A percentile compares a stretch with the other conserved stretches of the same genome.
Conservation (phyloP, 1,139 yeast genomes). For the Hansenula sp. region DNA sequence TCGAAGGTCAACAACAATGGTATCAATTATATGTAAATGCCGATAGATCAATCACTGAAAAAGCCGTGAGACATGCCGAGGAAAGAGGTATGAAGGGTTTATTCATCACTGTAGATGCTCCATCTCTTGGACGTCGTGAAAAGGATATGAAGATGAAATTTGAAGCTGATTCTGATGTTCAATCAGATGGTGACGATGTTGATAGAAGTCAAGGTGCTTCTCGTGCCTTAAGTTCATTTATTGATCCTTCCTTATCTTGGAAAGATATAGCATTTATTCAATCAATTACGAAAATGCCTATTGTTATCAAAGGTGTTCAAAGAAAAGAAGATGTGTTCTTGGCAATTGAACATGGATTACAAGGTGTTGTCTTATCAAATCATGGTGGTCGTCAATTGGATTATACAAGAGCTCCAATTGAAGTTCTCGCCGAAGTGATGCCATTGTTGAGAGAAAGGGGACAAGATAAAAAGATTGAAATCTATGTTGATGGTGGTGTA, state of each 20-base stretch:
- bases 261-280: conserved; percentile 39
- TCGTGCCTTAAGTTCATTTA: conserved; percentile 77
- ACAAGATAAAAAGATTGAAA: conserved; percentile 30
- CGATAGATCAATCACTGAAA: conserved; percentile 57
- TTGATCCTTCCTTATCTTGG: conserved; percentile 71
- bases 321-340: conserved; percentile 65
- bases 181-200: conserved; percentile 48
- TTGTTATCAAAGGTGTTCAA: conserved; percentile 62
- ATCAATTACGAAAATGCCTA: conserved; percentile 43
- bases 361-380: conserved; percentile 69
- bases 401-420: conserved; percentile 63
- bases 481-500: conserved; percentile 52
- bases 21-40: conserved; percentile 83
- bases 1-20: conserved; percentile 65
- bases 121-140: conserved; percentile 90
- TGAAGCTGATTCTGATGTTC: conserved; percentile 56
- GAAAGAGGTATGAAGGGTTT: conserved; percentile 58
- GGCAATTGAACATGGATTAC: conserved; percentile 66
- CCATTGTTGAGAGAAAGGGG: conserved; percentile 46
- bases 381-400: conserved; percentile 79
- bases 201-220: conserved; percentile 85
- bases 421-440: conserved; percentile 61
- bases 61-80: conserved; percentile 48
- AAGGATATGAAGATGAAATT: conserved; percentile 68
- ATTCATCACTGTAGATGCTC: conserved; percentile 82